Base-by-base conservation (phyloP, 2,329 filamentous ascomycete genomes). In the Pseudogymnoascus sp. region DNA sequence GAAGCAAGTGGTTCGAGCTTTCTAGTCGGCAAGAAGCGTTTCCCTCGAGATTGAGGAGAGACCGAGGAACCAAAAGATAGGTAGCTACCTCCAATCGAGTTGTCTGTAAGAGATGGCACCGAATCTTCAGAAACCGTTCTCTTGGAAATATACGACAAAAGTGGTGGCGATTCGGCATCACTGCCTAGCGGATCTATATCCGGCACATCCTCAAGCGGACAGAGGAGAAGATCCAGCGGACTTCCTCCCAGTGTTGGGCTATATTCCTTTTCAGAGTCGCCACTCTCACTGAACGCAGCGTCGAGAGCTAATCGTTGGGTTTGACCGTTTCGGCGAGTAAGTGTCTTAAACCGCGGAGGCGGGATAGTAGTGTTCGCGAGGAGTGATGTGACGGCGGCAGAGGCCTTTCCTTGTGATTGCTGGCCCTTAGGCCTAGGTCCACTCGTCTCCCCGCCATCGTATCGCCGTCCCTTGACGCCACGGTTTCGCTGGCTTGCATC, bases 281-380 rank as follows among this genome's bases (percentile, higher is more conserved):
- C 8, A 9, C 8, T 39, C 64, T 72, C 71, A 2, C 66, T 67
- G 11, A 84, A 77, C 58, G 84, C 79, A 5, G 81, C 81, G 62
- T 84, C 80, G 9, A 84, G 79, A 0, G 81, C 84, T 74, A 85
- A 76, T 58, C 74, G 72, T 60, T 70, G 71, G 10, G 64, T 47
- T 54, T 66, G 60, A 47, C 61, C 59, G 15, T 60, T 65, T 29
- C 64, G 63, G 47, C 59, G 61, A 40, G 68, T 67, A 36, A 60
- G 36, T 33, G 60, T 66, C 29, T 63, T 65, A 41, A 62, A 70
- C 61, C 74, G 78, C 66, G 77, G 72, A 58, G 79, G 72, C 66
- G 76, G 84, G 58, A 87, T 87, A 64, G 78, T 80, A 31, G 84
- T 87, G 60, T 84, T 76, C 33, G 84, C 84, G 35, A 87, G 75